phyloP scores from a whole-genome alignment of 2,329 filamentous ascomycete species.

The Aspergillus proliferans region DNA sequence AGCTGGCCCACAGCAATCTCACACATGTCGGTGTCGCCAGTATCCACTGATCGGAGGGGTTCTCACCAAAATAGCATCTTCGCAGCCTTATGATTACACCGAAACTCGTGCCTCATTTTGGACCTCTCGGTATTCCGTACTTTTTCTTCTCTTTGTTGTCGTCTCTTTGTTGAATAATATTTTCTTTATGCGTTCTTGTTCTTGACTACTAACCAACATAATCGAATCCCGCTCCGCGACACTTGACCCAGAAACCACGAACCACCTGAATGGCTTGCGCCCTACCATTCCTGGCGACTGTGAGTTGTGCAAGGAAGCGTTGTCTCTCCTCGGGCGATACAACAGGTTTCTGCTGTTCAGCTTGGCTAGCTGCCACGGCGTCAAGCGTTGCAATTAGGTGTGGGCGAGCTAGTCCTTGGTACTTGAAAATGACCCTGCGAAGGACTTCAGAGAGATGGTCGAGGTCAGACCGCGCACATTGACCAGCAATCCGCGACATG shows the following conservation, averaged over 20 bases:
- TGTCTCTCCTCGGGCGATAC: conserved; percentile 33
- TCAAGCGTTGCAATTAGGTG: conserved; percentile 32
- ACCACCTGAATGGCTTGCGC: conserved; percentile 34
- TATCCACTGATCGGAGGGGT: conserved; percentile 6
- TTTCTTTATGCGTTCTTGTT: neutral
- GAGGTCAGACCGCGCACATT: conserved; percentile 41
- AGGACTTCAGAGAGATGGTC: conserved; percentile 37
- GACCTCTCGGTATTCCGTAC: conserved; percentile 1
- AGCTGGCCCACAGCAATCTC: too few species aligned
- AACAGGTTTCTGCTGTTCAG: conserved; percentile 16
- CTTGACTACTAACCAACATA: conserved; percentile 24
- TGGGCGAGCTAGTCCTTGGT: conserved; percentile 33
- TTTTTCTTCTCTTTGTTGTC: neutral
- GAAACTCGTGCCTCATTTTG: conserved; percentile 9
- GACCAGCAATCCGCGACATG: conserved; percentile 36
- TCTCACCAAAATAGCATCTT: conserved; percentile 1
- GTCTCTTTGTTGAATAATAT: neutral
- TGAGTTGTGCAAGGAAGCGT: conserved; percentile 35
- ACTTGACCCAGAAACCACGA: conserved; percentile 40
- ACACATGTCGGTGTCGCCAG: neutral
- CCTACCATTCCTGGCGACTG: conserved; percentile 32
- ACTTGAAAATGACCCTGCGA: conserved; percentile 36
- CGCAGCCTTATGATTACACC: conserved; percentile 2
- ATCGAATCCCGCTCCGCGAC: conserved; percentile 37
- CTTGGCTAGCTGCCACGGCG: conserved; percentile 18